Evolutionary conservation across 768 basidiomycete species (phyloP).

Genomic region (Lepiota brunneoincarnata): DNA sequence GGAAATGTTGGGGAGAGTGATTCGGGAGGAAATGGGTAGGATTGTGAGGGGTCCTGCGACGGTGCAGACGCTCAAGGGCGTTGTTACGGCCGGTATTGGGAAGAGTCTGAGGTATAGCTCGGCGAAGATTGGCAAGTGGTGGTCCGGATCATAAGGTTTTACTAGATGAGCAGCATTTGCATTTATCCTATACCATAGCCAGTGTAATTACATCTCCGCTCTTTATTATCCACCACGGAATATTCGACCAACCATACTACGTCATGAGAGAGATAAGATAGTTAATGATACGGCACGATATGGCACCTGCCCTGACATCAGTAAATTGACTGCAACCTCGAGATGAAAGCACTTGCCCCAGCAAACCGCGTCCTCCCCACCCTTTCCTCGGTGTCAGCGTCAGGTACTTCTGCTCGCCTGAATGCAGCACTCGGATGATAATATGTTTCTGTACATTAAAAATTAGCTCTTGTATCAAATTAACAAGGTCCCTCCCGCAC

Average conservation of each 20-base stretch:
- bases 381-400: slow-evolving; percentile 66
- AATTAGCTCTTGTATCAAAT: background rate
- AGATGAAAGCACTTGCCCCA: slow-evolving; percentile 57
- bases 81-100: slow-evolving; percentile 76
- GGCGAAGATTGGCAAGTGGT: slow-evolving; percentile 87
- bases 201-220: slow-evolving; percentile 11
- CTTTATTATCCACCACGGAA: background rate
- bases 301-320: slow-evolving; percentile 13
- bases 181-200: slow-evolving; percentile 1
- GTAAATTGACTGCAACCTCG: background rate
- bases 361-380: slow-evolving; percentile 86
- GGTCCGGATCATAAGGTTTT: slow-evolving; percentile 38
- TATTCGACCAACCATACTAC: too few species aligned
- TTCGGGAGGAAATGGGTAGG: slow-evolving; percentile 60
- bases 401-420: slow-evolving; percentile 41
- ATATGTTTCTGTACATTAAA: slow-evolving; percentile 49
- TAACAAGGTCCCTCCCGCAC: slow-evolving; percentile 37
- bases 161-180: background rate
- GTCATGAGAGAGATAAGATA: background rate
- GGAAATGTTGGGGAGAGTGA: slow-evolving; percentile 53
- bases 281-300: slow-evolving; percentile 17
- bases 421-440: slow-evolving; percentile 54
- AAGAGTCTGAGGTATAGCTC: slow-evolving; percentile 76
- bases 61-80: slow-evolving; percentile 80
- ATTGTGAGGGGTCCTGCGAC: slow-evolving; percentile 86